Evolutionary conservation across 2,329 filamentous ascomycete genomes (phyloP), one percentile per base, ranked within the genome.

Genomic region (Metarhizium album): DNA sequence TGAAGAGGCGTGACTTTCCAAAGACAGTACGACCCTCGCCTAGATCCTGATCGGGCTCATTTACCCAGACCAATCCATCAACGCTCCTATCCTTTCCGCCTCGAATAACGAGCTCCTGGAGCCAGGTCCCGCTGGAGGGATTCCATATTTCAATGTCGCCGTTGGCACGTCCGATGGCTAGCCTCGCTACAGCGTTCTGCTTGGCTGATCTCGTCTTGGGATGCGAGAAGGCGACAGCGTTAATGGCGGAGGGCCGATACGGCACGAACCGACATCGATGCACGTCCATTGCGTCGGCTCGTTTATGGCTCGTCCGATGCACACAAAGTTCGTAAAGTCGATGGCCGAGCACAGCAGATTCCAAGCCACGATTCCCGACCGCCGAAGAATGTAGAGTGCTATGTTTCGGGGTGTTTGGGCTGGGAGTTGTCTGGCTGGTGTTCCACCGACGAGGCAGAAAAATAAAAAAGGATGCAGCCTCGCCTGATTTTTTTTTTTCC

Each of bases 111-210:
- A 82, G 83, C 72, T 98, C 93, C 66, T 97, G 93, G 56, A 89
- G 79, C 93, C 93, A 98, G 54, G 77, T 74, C 16, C 87, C 88
- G 56, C 80, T 80, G 49, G 83, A 72, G 3, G 91, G 90, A 67
- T 95, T 95, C 93, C 93, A 98, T 57, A 98, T 90, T 70, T 98
- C 93, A 59, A 98, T 93, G 63, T 95, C 88, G 59, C 93, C 93
- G 66, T 97, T 96, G 52, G 88, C 86, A 58, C 93, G 84, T 53
- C 93, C 93, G 60, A 98, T 80, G 2, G 93, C 93, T 50, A 97
- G 79, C 58, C 90, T 82, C 76, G 82, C 54, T 75, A 79, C 22
- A 77, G 74, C 60, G 69, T 76, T 59, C 65, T 74, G 65, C 67
- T 63, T 71, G 56, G 70, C 67, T 53, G 75, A 70, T 57, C 69